Base-by-base conservation (phyloP, 768 basidiomycete genomes). In the Trametes punicea region DNA sequence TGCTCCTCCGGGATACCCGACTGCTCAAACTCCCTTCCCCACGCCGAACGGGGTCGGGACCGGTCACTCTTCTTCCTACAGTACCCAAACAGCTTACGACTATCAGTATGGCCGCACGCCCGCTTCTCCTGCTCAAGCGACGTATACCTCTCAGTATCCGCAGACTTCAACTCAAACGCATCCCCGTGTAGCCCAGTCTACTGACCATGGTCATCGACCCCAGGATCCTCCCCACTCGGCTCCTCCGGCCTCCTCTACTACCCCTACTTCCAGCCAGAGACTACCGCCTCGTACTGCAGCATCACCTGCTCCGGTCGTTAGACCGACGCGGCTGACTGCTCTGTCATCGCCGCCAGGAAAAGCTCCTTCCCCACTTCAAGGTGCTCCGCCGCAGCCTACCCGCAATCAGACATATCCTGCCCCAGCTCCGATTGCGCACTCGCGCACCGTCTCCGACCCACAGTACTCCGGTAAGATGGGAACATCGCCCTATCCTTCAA, bases 391-490 rank as follows among this genome's bases (percentile, higher is more conserved):
- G 20, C 50, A 45, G 21, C 62, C 64, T 9, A 31, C 50, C 4
- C 64, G 67, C 3, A 59, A 57, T 25, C 64, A 62, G 51, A 64
- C 63, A 11, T 64, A 47, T 34, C 59, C 62, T 18, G 45, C 48
- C 15, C 55, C 59, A 4, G 55, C 34, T 2, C 51, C 57, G 1
- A 38, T 11, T 9, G 36, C 47, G 9, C 68, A 68, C 40, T 55
- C 59, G 10, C 65, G 67, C 11, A 59, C 60, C 1, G 46, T 45
- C 7, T 67, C 68, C 9, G 68, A 70, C 11, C 64, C 67, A 3
- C 65, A 63, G 15, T 55, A 67, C 10, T 40, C 67, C 7, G 64
- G 72, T 16, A 39, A 29, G n/a, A 13, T 15, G 1, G 50, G 29
- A 11, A 38, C 36, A 16, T 13, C 61, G 1, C 46, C 44, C 1